Percentiles rank a stretch among this genome's conserved stretches.
Conservation (phyloP, 2,329 filamentous ascomycete species). For the Talaromyces islandicus region DNA sequence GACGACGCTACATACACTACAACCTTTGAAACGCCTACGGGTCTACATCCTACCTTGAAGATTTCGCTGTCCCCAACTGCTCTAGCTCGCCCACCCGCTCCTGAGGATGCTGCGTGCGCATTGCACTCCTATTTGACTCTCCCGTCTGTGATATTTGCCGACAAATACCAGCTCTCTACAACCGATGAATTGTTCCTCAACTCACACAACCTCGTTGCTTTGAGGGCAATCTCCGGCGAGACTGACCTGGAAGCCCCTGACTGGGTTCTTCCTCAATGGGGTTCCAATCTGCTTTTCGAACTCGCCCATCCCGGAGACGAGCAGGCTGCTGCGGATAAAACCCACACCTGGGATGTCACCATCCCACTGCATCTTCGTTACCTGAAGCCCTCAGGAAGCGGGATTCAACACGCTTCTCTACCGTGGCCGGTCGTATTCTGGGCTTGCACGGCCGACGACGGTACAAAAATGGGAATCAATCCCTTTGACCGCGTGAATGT, state of each 20-base stretch:
- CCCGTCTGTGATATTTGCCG: slow-evolving; percentile 73
- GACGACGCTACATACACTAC: slow-evolving; percentile 52
- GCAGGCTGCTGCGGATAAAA: slow-evolving; percentile 9
- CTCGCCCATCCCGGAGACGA: slow-evolving; percentile 50
- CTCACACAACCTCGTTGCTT: slow-evolving; percentile 68
- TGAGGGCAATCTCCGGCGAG: slow-evolving; percentile 65
- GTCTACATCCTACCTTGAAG: slow-evolving; percentile 75
- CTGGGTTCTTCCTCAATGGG: slow-evolving; percentile 72
- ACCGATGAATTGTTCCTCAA: slow-evolving; percentile 61
- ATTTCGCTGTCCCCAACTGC: slow-evolving; percentile 52
- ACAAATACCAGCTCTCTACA: slow-evolving; percentile 71
- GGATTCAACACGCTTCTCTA: slow-evolving; percentile 52
- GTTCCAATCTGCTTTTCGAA: slow-evolving; percentile 70
- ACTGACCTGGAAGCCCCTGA: slow-evolving; percentile 87
- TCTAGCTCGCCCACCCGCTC: slow-evolving; percentile 43
- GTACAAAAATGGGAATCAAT: slow-evolving; percentile 63
- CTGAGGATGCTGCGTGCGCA: slow-evolving; percentile 54
- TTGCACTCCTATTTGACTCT: slow-evolving; percentile 78
- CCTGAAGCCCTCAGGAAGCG: slow-evolving; percentile 55
- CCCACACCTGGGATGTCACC: slow-evolving; percentile 29
- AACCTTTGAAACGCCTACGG: slow-evolving; percentile 63
- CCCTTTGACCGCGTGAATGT: slow-evolving; percentile 81
- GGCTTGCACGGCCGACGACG: slow-evolving; percentile 63
- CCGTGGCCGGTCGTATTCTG: slow-evolving; percentile 85
- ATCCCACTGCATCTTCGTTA: slow-evolving; percentile 86